Conservation (phyloP, 1,284 basidiomycete species). For the Irpex lacteus region DNA sequence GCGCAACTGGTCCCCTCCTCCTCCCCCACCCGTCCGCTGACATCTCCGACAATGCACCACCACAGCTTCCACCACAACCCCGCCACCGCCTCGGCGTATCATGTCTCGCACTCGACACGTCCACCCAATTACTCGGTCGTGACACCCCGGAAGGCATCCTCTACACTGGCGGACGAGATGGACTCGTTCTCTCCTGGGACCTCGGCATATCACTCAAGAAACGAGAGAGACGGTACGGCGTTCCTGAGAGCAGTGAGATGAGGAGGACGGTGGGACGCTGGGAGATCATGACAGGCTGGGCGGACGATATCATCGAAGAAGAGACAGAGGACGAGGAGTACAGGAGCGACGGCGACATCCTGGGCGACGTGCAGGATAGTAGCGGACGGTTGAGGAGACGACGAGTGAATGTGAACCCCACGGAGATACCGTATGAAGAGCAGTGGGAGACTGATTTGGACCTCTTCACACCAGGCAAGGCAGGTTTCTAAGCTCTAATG, state of each 20-base stretch:
- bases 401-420: constrained; percentile 22
- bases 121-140: too few species aligned
- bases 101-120: too few species aligned
- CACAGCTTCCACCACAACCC: too few species aligned
- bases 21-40: too few species aligned
- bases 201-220: too few species aligned
- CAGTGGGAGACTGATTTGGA: constrained; percentile 76
- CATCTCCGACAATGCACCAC: too few species aligned
- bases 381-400: constrained; percentile 25
- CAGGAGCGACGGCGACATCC: constrained; percentile 66
- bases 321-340: constrained; percentile 51
- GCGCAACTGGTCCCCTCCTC: too few species aligned
- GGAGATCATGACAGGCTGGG: constrained; percentile 82
- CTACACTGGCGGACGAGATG: too few species aligned
- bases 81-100: too few species aligned
- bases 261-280: constrained; percentile 37
- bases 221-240: constrained; percentile 36
- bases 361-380: constrained; percentile 61
- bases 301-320: constrained; percentile 64
- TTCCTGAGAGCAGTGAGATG: constrained; percentile 21
- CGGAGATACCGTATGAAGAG: constrained; percentile 59
- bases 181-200: too few species aligned
- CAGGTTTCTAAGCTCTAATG: constrained; percentile 30
- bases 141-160: too few species aligned
- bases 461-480: constrained; percentile 43